Evolutionary conservation across 352 stramenopile species (phyloP).

Genomic region (Phytopythium litorale): DNA sequence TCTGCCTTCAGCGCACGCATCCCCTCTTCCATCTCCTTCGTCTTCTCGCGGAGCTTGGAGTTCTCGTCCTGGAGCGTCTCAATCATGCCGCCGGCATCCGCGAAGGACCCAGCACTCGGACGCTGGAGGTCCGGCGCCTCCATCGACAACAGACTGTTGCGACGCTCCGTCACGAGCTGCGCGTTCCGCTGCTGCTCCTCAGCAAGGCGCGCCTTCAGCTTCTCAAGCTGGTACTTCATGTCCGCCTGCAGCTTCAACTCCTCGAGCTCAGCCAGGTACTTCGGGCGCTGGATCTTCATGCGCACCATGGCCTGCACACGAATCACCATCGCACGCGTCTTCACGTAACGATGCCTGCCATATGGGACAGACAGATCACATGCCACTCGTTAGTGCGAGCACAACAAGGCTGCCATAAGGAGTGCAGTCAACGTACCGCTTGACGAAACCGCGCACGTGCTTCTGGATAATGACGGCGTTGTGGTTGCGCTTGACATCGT

Average conservation of each 20-base stretch:
- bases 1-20: constrained; percentile 63
- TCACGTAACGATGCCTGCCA: constrained; percentile 36
- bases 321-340: constrained; percentile 66
- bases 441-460: constrained; percentile 66
- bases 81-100: constrained; percentile 81
- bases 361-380: neutral
- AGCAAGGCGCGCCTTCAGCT: constrained; percentile 71
- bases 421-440: constrained; percentile 22
- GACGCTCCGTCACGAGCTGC: constrained; percentile 49
- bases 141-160: constrained; percentile 34
- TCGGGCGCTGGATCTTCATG: constrained; percentile 79
- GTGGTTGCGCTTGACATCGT: constrained; percentile 79
- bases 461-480: constrained; percentile 82
- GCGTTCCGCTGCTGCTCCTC: constrained; percentile 80
- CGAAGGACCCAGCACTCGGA: constrained; percentile 15
- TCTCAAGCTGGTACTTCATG: constrained; percentile 82
- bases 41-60: constrained; percentile 72
- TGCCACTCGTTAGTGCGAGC: neutral
- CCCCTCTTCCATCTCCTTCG: constrained; percentile 63
- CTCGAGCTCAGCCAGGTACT: constrained; percentile 68
- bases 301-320: constrained; percentile 73
- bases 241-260: constrained; percentile 83
- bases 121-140: constrained; percentile 19
- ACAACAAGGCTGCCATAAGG: neutral
- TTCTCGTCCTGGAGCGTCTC: constrained; percentile 79